These are phyloP conservation scores for Metschnikowia amazonensis DNA, from an alignment of 805 yeast genomes.

Conservation along the genomic window DNA sequence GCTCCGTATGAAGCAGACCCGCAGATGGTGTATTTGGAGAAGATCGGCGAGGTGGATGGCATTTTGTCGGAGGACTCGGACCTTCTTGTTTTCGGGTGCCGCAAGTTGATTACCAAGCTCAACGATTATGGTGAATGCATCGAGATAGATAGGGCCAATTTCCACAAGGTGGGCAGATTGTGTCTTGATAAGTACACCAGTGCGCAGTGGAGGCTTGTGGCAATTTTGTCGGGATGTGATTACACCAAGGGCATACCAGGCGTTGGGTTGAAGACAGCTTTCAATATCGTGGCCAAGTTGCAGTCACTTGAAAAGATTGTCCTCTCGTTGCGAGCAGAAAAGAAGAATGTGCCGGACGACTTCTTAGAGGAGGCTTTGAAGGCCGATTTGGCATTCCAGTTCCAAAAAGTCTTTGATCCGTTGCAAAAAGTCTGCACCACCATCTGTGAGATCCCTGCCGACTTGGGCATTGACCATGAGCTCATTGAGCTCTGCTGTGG, in stretches of 20 bases:
- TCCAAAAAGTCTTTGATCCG: conserved; percentile 84
- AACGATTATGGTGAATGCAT: conserved; percentile 72
- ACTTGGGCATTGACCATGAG: conserved; percentile 40
- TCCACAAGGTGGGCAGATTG: conserved; percentile 46
- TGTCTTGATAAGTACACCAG: conserved; percentile 49
- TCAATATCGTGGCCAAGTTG: conserved; percentile 51
- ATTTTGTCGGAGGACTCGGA: conserved; percentile 95
- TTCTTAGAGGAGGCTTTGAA: conserved; percentile 57
- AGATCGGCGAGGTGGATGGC: conserved; percentile 70
- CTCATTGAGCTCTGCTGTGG: conserved; percentile 46
- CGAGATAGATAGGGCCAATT: conserved; percentile 58
- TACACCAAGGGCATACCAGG: conserved; percentile 83
- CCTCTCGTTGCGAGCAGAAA: conserved; percentile 55
- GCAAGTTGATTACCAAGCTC: conserved; percentile 70
- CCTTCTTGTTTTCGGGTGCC: conserved; percentile 82
- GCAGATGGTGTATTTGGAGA: conserved; percentile 88
- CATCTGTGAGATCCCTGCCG: conserved; percentile 52
- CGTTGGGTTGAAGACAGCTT: conserved; percentile 77
- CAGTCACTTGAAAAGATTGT: conserved; percentile 54
- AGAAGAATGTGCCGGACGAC: conserved; percentile 53
- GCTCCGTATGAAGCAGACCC: conserved; percentile 99
- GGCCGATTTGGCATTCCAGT: conserved; percentile 78
- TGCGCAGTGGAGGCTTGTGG: conserved; percentile 67
- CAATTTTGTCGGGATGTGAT: conserved; percentile 94
- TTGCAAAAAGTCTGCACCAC: conserved; percentile 44